Evolutionary conservation across 2,329 filamentous ascomycete species (phyloP).

Genomic region (Dothideomycetes sp.): DNA sequence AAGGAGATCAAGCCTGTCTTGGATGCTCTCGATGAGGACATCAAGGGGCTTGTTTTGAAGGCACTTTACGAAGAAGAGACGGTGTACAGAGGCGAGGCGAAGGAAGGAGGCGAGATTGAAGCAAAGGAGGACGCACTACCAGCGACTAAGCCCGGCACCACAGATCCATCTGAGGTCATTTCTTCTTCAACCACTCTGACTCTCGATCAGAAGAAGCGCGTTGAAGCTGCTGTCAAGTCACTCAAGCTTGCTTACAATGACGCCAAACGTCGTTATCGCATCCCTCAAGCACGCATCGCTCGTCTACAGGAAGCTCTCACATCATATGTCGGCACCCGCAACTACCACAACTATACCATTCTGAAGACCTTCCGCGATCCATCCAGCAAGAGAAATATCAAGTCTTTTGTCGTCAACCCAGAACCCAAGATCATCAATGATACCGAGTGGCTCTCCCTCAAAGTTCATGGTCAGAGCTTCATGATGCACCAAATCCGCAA

Average conservation of each 20-base stretch:
- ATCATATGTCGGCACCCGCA: slow-evolving; percentile 71
- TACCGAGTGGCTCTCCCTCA: slow-evolving; percentile 90
- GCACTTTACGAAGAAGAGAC: slow-evolving; percentile 31
- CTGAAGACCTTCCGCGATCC: slow-evolving; percentile 73
- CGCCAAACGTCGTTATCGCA: slow-evolving; percentile 77
- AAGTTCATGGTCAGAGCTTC: slow-evolving; percentile 95
- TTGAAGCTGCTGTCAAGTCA: slow-evolving; percentile 33
- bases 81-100: slow-evolving; percentile 2
- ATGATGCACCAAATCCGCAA: slow-evolving; percentile 99
- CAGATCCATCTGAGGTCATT: slow-evolving; percentile 2
- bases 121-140: too few species aligned
- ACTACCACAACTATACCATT: slow-evolving; percentile 97
- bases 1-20: slow-evolving; percentile 63
- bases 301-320: slow-evolving; percentile 66
- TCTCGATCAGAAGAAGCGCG: slow-evolving; percentile 13
- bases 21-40: slow-evolving; percentile 49
- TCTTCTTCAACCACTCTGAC: slow-evolving; percentile 2
- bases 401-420: slow-evolving; percentile 71
- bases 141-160: slow-evolving; percentile 6
- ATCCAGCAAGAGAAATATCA: slow-evolving; percentile 82
- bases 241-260: slow-evolving; percentile 73
- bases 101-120: slow-evolving; percentile 9
- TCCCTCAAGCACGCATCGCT: slow-evolving; percentile 57
- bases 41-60: slow-evolving; percentile 51
- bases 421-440: slow-evolving; percentile 40